Conservation (phyloP, 1,139 yeast species). For the Kodamaea anthophila region DNA sequence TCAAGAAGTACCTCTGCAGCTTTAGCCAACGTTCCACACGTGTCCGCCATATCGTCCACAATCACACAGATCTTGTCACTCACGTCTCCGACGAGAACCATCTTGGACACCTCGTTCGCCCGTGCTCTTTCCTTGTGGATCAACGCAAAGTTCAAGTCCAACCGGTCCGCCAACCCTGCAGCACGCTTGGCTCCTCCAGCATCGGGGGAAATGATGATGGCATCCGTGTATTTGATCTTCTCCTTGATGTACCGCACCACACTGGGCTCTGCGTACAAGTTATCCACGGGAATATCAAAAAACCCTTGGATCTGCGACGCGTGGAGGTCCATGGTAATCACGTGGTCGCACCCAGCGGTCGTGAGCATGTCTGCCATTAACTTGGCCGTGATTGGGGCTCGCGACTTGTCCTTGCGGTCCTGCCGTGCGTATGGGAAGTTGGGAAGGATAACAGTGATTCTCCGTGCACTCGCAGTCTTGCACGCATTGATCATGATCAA, state of each 20-base stretch:
- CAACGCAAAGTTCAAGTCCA: constrained; percentile 71
- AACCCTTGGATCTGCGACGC: constrained; percentile 98
- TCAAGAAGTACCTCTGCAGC: constrained; percentile 62
- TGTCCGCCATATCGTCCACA: constrained; percentile 82
- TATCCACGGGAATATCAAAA: constrained; percentile 93
- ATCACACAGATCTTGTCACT: constrained; percentile 61
- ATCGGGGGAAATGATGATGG: constrained; percentile 89
- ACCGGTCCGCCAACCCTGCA: constrained; percentile 70
- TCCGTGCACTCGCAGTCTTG: constrained; percentile 89
- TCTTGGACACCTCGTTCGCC: constrained; percentile 70
- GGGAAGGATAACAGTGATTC: constrained; percentile 93
- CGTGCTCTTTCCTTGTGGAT: constrained; percentile 78
- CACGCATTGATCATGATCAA: constrained; percentile 93
- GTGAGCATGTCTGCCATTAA: constrained; percentile 92
- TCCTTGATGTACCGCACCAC: constrained; percentile 85
- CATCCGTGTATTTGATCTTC: constrained; percentile 52
- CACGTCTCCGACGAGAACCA: constrained; percentile 79
- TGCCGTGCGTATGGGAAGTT: constrained; percentile 97
- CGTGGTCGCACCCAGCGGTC: constrained; percentile 95
- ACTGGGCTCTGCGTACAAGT: constrained; percentile 91
- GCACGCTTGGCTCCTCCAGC: constrained; percentile 87
- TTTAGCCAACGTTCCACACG: constrained; percentile 75
- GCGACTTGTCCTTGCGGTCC: constrained; percentile 90
- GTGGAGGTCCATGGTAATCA: constrained; percentile 94
- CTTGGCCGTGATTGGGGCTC: constrained; percentile 97